These are phyloP conservation scores for Venturia carpophila DNA, from an alignment of 2,329 filamentous ascomycete species.

Conservation along the genomic window DNA sequence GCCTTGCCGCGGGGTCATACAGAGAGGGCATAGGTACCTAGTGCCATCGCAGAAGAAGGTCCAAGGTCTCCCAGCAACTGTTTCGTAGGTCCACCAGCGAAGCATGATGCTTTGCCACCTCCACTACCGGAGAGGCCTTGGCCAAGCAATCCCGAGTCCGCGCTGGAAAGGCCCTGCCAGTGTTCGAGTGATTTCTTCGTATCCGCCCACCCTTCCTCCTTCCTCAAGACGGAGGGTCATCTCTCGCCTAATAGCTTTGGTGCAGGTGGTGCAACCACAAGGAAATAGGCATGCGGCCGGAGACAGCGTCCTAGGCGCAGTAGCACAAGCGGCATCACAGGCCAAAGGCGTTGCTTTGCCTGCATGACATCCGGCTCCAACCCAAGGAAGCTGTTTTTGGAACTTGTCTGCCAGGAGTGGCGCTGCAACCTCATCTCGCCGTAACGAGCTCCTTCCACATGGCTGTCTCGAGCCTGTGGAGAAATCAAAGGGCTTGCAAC, in stretches of 20 bases:
- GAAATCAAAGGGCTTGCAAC: neutral
- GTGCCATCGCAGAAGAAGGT: neutral
- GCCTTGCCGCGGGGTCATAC: too few relatives aligned
- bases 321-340: slow-evolving; percentile 8
- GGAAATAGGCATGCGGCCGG: neutral
- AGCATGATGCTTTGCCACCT: neutral
- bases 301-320: neutral
- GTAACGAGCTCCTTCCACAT: neutral
- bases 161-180: neutral
- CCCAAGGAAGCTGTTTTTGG: slow-evolving; percentile 11
- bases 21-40: too few relatives aligned
- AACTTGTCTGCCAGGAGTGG: neutral
- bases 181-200: neutral
- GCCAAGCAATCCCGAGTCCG: neutral
- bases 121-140: neutral
- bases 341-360: neutral
- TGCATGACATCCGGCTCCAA: neutral
- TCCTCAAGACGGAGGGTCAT: neutral
- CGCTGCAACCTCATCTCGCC: slow-evolving; percentile 1
- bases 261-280: neutral
- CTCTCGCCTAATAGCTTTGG: neutral
- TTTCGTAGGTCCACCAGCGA: neutral
- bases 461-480: neutral
- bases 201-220: neutral
- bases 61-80: neutral